Evolutionary conservation across 2,329 filamentous ascomycete species (phyloP), one percentile per base, ranked within the genome.

Genomic region (Penicillium corylophilum): DNA sequence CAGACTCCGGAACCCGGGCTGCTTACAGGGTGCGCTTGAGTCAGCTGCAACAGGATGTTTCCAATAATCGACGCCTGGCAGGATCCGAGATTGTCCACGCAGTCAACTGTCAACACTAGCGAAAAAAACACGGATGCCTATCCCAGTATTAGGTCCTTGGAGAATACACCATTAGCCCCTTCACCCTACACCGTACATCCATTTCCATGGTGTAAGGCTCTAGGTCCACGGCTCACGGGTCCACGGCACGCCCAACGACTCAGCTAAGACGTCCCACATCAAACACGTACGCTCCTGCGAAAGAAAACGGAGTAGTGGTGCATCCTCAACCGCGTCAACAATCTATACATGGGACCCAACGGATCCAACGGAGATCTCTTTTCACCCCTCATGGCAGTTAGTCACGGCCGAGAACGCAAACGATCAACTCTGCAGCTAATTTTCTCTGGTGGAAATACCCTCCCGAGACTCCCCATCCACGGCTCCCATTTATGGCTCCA

Each of bases 371-470:
- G 18, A 20, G 39, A 41, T 26, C 39, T 9, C 39, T n/a, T 16
- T 16, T 15, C 4, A 18, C 13, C 15, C 15, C 20, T 26, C 26
- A 12, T 9, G 9, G 4, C 13, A n/a, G 46, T 40, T 39, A 35
- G n/a, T 44, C 39, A 48, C 24, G 20, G 50, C 50, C 46, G 36
- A 48, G 26, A 46, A 44, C 22, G 16, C 31, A 47, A 42, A 48
- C 4, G 46, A 53, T 53, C 50, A 46, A 42, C n/a, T 49, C 50
- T 53, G 24, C 50, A 53, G 22, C 18, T 20, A 40, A 26, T 29
- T 48, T 29, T 48, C 18, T 13, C 13, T 38, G 29, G 50, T 49
- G 50, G 50, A 49, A 48, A 46, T 46, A 35, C 29, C 16, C 46
- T 52, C 46, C 36, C 35, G 29, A 49, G 20, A 38, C 29, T 40